A percentile compares a stretch with the other conserved stretches of the same genome.
These are phyloP conservation scores for Grosmannia serpens DNA, from an alignment of 2,329 filamentous ascomycete species.

Conservation along the genomic window DNA sequence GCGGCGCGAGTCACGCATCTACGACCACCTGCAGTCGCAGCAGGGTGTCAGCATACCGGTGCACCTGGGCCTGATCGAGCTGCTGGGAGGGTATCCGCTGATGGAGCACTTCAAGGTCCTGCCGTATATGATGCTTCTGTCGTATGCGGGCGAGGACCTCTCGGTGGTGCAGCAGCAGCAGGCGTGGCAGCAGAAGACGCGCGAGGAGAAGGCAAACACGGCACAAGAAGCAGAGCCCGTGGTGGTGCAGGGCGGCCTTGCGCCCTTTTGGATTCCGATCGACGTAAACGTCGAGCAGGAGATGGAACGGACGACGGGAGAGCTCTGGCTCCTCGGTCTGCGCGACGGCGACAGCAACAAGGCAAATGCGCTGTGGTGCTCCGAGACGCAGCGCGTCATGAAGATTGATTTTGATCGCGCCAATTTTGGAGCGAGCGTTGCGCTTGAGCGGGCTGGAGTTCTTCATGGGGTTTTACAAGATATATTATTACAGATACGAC, in stretches of 20 bases:
- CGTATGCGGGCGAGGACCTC: slow-evolving; percentile 2
- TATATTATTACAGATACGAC: no score
- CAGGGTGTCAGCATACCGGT: slow-evolving; percentile 1
- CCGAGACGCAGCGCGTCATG: slow-evolving; percentile 1
- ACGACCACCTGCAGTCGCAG: neutral
- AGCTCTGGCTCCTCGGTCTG: neutral
- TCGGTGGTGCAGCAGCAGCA: neutral
- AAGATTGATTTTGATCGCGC: no score
- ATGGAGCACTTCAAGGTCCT: neutral
- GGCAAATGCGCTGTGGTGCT: slow-evolving; percentile 2
- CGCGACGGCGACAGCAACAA: neutral
- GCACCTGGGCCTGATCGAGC: neutral
- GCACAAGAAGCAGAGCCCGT: no score
- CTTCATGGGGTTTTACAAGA: no score
- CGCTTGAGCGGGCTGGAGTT: no score
- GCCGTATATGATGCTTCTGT: slow-evolving; percentile 1
- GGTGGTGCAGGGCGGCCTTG: neutral
- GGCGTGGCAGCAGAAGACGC: neutral
- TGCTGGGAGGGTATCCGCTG: neutral
- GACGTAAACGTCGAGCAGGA: neutral
- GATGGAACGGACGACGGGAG: neutral
- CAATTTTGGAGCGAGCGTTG: no score
- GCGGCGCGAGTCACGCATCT: neutral
- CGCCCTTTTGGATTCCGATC: neutral
- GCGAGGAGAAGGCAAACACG: no score